Base-by-base conservation (phyloP, 2,329 filamentous ascomycete genomes). In the Aspergillus chevalieri region DNA sequence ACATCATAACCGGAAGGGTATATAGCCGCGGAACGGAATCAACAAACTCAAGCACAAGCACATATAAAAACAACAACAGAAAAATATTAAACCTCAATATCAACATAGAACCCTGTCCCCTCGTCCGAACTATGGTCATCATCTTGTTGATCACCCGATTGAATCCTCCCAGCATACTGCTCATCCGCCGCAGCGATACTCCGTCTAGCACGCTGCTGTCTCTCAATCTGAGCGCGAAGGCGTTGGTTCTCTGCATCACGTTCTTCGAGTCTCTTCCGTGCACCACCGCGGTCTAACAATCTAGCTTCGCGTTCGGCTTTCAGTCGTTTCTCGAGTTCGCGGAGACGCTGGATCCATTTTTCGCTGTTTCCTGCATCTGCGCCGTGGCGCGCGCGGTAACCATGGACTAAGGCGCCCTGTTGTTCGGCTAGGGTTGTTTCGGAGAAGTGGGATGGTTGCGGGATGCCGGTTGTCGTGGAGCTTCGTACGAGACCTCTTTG, bases 231-330 rank as follows among this genome's bases (percentile, higher is more conserved):
- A 14, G 78, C 77, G 50, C 81, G 76, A 52, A 93, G 70, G 56
- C 87, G 82, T 57, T 85, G 80, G 63, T 89, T 89, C 72, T 90
- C 85, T 47, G 79, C 74, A 64, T 84, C 80, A n/a, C 86, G 79
- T 53, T 90, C 86, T 51, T 89, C 85, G 0, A 95, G 72, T 47
- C 92, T 77, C 72, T 90, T 86, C 48, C 88, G 76, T 24, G 92
- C 92, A 21, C 89, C 90, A 44, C 81, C 86, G 3, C 93, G 82
- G 70, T 98, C 93, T 50, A 95, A 75, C 47, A 94, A 75, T 42
- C 93, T 76, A 1, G 85, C 90, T 69, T 97, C 93, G 12, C 93
- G 77, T 72, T 98, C 93, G 43, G 87, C 84, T 68, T 95, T 95
- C 15, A 98, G 76, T 59, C 94, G 83, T 57, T 85, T 80, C 74